Evolutionary conservation across 768 basidiomycete species (phyloP), one percentile per base, ranked within the genome.

Genomic region (Termitomyces sp.): DNA sequence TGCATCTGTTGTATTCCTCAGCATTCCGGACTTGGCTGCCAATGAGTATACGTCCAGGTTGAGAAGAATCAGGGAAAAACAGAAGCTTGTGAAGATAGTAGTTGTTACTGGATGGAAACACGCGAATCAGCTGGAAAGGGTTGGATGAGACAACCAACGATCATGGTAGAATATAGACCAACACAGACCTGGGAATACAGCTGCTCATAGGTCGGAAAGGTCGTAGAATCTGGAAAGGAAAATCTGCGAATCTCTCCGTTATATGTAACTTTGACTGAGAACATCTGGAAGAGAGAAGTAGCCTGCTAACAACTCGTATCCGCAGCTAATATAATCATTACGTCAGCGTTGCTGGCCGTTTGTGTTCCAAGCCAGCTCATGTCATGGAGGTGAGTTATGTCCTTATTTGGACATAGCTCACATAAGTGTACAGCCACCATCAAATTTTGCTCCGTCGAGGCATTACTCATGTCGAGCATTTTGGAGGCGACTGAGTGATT

Each of bases 241-340:
- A 88, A 76, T 62, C 81, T 88, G 63, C 89, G 81, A 55, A 82
- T 88, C 68, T 91, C 86, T 31, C 73, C 71, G 54, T 78, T 74
- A 68, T 89, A 90, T 21, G 86, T 87, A n/a, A 84, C 87, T 71
- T 91, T 91, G 66, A 91, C 80, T 55, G 82, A 82, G 75, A 90
- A 89, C 81, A 86, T 85, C 71, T 1, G 23, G 75, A 70, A 62
- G 61, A 46, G 54, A 62, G 60, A 66, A 61, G 58, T 14, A 38
- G 17, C 50, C 50, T 53, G 15, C 26, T 49, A 3, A 33, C 31
- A 43, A 49, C 55, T 38, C 53, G 31, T 23, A 5, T 14, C 43
- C 56, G 51, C 54, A 19, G 50, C 41, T 30, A 56, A 50, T 48
- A 38, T 47, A 19, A 15, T 3, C 42, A 54, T 64, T 63, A 63